Evolutionary conservation across 768 basidiomycete species (phyloP).

Genomic region (Tylopilus balloui): DNA sequence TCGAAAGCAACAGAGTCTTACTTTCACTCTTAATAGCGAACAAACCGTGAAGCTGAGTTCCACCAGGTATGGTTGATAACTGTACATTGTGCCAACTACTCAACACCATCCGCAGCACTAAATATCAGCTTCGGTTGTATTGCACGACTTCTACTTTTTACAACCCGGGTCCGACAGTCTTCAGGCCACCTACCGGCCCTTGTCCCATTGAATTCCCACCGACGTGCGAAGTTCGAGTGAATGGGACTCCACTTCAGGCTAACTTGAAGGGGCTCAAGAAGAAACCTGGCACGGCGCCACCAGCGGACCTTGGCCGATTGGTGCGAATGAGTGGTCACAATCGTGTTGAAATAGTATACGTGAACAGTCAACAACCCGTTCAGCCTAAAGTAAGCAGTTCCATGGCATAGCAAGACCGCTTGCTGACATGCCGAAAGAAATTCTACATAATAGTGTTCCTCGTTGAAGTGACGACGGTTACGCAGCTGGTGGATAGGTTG

Average conservation of each 20-base stretch:
- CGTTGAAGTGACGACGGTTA: conserved; percentile 71
- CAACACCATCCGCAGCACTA: conserved; percentile 41
- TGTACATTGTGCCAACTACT: conserved; percentile 4
- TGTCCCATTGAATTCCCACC: conserved; percentile 89
- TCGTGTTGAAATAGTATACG: conserved; percentile 83
- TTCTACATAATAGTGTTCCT: conserved; percentile 83
- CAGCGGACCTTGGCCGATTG: conserved; percentile 57
- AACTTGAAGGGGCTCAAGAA: conserved; percentile 92
- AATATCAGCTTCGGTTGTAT: conserved; percentile 79
- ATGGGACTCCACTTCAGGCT: conserved; percentile 59
- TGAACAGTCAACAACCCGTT: conserved; percentile 78
- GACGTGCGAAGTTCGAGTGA: conserved; percentile 88
- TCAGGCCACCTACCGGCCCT: conserved; percentile 47
- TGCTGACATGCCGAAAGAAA: conserved; percentile 65
- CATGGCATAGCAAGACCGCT: not conserved
- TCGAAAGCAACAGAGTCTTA: conserved; percentile 57
- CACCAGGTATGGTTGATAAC: conserved; percentile 42
- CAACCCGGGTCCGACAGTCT: conserved; percentile 43
- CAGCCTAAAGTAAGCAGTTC: conserved; percentile 57
- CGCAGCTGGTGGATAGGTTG: conserved; percentile 64
- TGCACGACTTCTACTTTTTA: conserved; percentile 84
- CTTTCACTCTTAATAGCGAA: conserved; percentile 64
- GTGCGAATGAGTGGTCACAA: conserved; percentile 46
- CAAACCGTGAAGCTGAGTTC: conserved; percentile 57
- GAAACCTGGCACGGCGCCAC: conserved; percentile 91